Evolutionary conservation across 257 asterid genomes (phyloP).

Genomic region (Solanum sitiens): DNA sequence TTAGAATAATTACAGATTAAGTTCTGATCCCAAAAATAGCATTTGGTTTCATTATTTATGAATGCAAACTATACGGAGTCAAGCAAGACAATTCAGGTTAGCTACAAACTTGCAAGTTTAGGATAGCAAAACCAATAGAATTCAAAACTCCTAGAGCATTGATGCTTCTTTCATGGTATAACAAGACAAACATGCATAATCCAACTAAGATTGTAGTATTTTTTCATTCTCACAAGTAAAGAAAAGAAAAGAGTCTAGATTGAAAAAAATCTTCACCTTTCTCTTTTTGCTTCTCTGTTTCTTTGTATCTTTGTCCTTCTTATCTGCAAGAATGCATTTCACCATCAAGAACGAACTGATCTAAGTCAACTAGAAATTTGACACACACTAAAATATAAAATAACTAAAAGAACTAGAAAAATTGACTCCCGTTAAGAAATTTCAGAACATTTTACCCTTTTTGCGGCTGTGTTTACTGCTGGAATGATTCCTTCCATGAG

Average conservation of each 20-base stretch:
- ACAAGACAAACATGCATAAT: not conserved
- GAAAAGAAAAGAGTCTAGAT: not conserved
- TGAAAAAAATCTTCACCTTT: conserved; percentile 42
- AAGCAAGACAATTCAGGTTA: not conserved
- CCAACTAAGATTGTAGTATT: not conserved
- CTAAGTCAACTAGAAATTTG: not conserved
- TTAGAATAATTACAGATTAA: not conserved
- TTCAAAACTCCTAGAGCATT: not conserved
- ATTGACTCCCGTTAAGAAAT: not conserved
- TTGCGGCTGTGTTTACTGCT: conserved; percentile 54
- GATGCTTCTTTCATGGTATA: not conserved
- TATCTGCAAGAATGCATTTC: conserved; percentile 43
- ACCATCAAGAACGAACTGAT: not conserved
- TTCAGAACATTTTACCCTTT: conserved; percentile 41
- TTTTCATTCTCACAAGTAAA: not conserved
- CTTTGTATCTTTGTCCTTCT: conserved; percentile 68
- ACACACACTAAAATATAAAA: not conserved
- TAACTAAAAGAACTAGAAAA: not conserved
- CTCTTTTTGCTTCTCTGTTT: conserved; percentile 75
- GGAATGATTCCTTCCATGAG: conserved; percentile 83
- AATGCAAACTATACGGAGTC: not conserved
- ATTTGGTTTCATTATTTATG: not conserved
- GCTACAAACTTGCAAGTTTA: not conserved
- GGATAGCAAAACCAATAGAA: not conserved
- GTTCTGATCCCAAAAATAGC: not conserved